A percentile compares a stretch with the other conserved stretches of the same genome.
These are phyloP conservation scores for Pyrus betulifolia DNA, from an alignment of 306 rosid species.

Conservation along the genomic window DNA sequence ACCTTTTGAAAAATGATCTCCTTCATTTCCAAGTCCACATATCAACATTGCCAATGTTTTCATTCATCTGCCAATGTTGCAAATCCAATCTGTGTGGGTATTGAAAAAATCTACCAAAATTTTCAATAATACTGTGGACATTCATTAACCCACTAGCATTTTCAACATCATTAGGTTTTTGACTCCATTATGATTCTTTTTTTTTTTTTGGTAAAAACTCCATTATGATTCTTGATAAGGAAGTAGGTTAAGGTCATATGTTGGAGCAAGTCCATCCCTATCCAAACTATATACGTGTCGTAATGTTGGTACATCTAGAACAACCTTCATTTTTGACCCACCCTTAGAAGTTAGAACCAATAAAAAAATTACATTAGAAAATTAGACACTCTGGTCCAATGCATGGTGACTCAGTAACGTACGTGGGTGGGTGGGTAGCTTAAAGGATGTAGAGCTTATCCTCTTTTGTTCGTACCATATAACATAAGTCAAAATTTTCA, in stretches of 20 bases:
- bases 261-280: slow-evolving; percentile 1
- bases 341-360: background rate
- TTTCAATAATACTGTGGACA: no score
- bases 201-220: background rate
- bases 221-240: background rate
- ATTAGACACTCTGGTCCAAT: background rate
- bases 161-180: background rate
- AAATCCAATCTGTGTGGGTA: no score
- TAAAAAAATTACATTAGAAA: background rate
- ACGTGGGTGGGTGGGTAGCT: slow-evolving; percentile 7
- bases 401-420: background rate
- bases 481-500: slow-evolving; percentile 14
- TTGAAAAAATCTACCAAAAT: no score
- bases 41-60: no score
- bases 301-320: background rate
- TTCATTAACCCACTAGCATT: no score
- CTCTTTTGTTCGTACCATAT: slow-evolving; percentile 9
- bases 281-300: background rate
- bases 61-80: no score
- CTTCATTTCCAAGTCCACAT: no score
- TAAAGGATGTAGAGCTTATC: slow-evolving; percentile 23
- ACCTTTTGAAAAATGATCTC: no score
- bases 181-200: background rate
- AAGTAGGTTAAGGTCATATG: slow-evolving; percentile 1
- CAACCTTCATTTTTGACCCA: slow-evolving; percentile 5